Evolutionary conservation across 768 basidiomycete genomes (phyloP), one percentile per base, ranked within the genome.

Genomic region (Mycena haematopus): DNA sequence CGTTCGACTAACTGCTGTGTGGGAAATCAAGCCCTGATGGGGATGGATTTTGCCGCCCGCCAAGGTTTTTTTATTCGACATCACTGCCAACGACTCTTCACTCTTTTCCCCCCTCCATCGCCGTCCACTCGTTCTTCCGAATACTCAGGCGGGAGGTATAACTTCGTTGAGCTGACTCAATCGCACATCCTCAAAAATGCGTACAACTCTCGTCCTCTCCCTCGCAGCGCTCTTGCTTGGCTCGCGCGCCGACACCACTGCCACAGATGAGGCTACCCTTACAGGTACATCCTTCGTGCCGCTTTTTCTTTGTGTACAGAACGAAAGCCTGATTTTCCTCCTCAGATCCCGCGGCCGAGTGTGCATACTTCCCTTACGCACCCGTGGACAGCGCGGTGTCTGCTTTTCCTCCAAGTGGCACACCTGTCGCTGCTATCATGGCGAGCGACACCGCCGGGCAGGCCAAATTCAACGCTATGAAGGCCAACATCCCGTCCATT

Each of bases 321-420:
- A 24, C 14, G 29, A 31, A 9, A 22, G 13, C 6, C n/a, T 13
- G 14, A 15, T 8, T 8, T 4, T n/a, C 24, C 22, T 21, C 52
- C 25, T 17, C 65, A 80, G 80, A 73, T 58, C 65, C 75, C 2
- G 69, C 63, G 42, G 27, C 47, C 35, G 83, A 84, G 63, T 86
- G 85, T 64, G 65, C 75, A 3, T 66, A 75, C 0, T 85, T 86
- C 69, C 68, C 68, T 54, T 80, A 84, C 57, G 60, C 76, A 3
- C 78, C 76, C 1, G 73, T 80, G 2, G 33, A 70, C 0, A 61
- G 72, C 6, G 72, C 75, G 2, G n/a, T 77, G 9, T 35, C 72
- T 0, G 67, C 76, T 1, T 86, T 84, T 68, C 85, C 85, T 2
- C 10, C 75, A 9, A 70, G 80, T 22, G 84, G 83, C 83, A 65